Evolutionary conservation across 78 protist species (phyloP).

Genomic region (Dictyostelium brefeldianum): DNA sequence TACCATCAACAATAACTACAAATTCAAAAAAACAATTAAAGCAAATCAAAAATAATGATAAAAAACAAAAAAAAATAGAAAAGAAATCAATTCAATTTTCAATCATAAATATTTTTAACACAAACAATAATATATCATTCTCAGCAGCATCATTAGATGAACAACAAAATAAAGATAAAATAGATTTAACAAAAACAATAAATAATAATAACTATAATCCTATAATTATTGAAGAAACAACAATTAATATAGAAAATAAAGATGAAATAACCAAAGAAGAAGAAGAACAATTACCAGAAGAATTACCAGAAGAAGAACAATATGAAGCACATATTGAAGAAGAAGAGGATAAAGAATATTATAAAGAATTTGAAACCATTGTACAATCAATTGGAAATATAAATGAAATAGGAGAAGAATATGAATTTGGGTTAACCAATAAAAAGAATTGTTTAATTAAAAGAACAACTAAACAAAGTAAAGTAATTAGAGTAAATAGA

Average conservation of each 20-base stretch:
- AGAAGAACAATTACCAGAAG: not conserved
- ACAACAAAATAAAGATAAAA: too few relatives aligned
- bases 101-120: not conserved
- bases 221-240: slow-evolving; percentile 8
- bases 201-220: slow-evolving; percentile 10
- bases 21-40: not conserved
- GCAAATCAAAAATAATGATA: not conserved
- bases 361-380: not conserved
- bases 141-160: not conserved
- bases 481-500: not conserved
- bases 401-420: slow-evolving; percentile 15
- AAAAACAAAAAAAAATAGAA: slow-evolving; percentile 12
- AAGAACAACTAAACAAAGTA: not conserved
- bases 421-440: slow-evolving; percentile 5
- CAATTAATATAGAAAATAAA: not conserved
- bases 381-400: not conserved
- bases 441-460: slow-evolving; percentile 3
- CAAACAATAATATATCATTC: not conserved
- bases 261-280: not conserved
- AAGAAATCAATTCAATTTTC: not conserved
- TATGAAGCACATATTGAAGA: not conserved
- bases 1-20: not conserved
- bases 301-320: not conserved
- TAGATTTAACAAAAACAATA: not conserved
- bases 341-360: not conserved